Conservation (phyloP, 768 basidiomycete genomes). For the Lactarius hatsudake region DNA sequence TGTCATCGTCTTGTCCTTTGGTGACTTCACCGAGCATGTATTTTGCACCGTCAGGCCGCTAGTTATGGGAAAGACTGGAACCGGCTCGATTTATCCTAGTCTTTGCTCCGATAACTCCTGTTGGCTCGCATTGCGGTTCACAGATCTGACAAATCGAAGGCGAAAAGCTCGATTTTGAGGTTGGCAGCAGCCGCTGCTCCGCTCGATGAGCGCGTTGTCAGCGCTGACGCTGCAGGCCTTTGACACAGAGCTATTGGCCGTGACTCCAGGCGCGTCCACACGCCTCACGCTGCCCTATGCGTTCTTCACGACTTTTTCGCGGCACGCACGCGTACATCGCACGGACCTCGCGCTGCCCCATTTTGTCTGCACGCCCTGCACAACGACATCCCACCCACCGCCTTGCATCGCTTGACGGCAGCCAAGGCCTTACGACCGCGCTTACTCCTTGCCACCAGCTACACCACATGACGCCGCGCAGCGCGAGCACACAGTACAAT, state of each 20-base stretch:
- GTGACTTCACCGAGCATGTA: no score
- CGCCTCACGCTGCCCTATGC: slow-evolving; percentile 29
- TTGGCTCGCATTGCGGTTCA: no score
- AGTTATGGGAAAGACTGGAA: no score
- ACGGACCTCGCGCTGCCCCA: not conserved
- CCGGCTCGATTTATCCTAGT: no score
- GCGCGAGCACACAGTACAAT: slow-evolving; percentile 36
- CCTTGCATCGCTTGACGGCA: slow-evolving; percentile 30
- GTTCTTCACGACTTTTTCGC: slow-evolving; percentile 31
- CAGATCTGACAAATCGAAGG: no score
- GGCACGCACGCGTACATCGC: slow-evolving; percentile 27
- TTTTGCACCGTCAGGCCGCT: no score
- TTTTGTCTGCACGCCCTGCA: not conserved
- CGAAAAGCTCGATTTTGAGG: no score
- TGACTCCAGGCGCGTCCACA: slow-evolving; percentile 28
- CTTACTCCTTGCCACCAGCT: slow-evolving; percentile 33
- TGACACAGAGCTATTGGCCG: slow-evolving; percentile 29
- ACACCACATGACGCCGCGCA: slow-evolving; percentile 26
- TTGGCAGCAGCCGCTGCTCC: slow-evolving; percentile 21
- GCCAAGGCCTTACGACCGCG: slow-evolving; percentile 28
- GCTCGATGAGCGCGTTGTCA: slow-evolving; percentile 33
- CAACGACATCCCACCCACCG: slow-evolving; percentile 17
- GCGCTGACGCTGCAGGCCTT: slow-evolving; percentile 32
- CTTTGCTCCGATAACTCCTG: no score
- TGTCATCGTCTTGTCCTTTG: no score